phyloP scores from a whole-genome alignment of 371 early-diverging fungal genomes.

The Syncephalastrum sp. region DNA sequence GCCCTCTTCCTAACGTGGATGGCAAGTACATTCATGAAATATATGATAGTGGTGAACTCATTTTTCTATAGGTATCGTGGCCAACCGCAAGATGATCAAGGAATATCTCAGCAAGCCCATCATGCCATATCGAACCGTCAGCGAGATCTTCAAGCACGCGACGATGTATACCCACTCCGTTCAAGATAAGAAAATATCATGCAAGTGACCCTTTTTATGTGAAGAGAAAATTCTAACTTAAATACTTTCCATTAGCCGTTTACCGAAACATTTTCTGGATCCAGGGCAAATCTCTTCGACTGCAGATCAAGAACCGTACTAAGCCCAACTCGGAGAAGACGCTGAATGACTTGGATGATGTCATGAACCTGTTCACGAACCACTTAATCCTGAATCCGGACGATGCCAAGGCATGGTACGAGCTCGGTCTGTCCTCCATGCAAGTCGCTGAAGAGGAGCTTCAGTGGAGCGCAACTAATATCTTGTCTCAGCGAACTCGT shows the following conservation, averaged over 20 bases:
- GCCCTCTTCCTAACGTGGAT: slow-evolving; percentile 50
- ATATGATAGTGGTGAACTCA: not conserved
- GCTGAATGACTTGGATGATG: slow-evolving; percentile 59
- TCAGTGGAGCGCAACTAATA: slow-evolving; percentile 65
- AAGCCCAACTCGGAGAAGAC: slow-evolving; percentile 56
- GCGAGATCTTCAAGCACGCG: too few relatives aligned
- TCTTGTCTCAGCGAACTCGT: slow-evolving; percentile 41
- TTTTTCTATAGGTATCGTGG: slow-evolving; percentile 10
- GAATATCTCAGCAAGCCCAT: slow-evolving; percentile 16
- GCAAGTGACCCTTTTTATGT: too few relatives aligned
- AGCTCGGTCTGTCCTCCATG: slow-evolving; percentile 58
- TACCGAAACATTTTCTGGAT: slow-evolving; percentile 57
- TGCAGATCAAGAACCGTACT: slow-evolving; percentile 57
- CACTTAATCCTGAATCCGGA: slow-evolving; percentile 62
- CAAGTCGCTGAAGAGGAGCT: slow-evolving; percentile 65
- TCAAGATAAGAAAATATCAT: too few relatives aligned
- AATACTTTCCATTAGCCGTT: slow-evolving; percentile 21
- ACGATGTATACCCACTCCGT: too few relatives aligned
- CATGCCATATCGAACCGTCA: too few relatives aligned
- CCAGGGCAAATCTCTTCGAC: slow-evolving; percentile 57
- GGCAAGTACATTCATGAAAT: slow-evolving; percentile 13
- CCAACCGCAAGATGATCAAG: slow-evolving; percentile 40
- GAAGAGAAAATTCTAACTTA: too few relatives aligned
- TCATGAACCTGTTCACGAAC: slow-evolving; percentile 52
- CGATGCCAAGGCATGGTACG: slow-evolving; percentile 64